phyloP scores from a whole-genome alignment of 2,329 filamentous ascomycete genomes.

The Diaporthe citriasiana region DNA sequence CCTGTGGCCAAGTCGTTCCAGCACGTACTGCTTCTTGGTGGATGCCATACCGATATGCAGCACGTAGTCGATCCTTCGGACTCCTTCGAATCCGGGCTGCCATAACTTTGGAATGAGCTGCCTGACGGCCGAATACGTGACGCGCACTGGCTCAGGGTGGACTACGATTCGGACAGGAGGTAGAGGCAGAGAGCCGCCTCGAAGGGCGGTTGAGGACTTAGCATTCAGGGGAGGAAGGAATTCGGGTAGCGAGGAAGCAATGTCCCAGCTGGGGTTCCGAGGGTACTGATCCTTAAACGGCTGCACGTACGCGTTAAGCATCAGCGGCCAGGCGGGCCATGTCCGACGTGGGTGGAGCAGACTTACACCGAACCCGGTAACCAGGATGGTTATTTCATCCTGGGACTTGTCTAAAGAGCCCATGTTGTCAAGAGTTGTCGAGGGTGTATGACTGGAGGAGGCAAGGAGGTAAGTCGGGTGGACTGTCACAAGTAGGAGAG shows the following conservation, averaged over 20 bases:
- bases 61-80: conserved; percentile 70
- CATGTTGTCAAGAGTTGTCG: conserved; percentile 42
- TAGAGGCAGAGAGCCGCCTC: conserved; percentile 50
- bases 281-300: conserved; percentile 81
- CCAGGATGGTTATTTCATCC: conserved; percentile 69
- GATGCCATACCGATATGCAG: conserved; percentile 88
- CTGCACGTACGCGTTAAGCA: conserved; percentile 58
- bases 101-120: conserved; percentile 75
- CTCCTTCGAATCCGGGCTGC: conserved; percentile 55
- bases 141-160: conserved; percentile 77
- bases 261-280: conserved; percentile 86
- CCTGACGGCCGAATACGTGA: conserved; percentile 78
- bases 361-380: conserved; percentile 74
- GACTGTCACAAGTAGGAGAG: conserved; percentile 11
- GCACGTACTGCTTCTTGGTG: conserved; percentile 72
- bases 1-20: conserved; percentile 79
- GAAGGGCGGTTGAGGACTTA: conserved; percentile 55
- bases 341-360: neutral
- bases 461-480: neutral
- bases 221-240: conserved; percentile 68
- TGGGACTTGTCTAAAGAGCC: conserved; percentile 49
- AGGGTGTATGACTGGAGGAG: neutral
- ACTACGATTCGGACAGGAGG: conserved; percentile 73
- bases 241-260: conserved; percentile 76
- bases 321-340: neutral